Percentiles rank a stretch among this genome's conserved stretches.
These are phyloP conservation scores for Neonectria coccinea DNA, from an alignment of 2,329 filamentous ascomycete species.

Conservation along the genomic window DNA sequence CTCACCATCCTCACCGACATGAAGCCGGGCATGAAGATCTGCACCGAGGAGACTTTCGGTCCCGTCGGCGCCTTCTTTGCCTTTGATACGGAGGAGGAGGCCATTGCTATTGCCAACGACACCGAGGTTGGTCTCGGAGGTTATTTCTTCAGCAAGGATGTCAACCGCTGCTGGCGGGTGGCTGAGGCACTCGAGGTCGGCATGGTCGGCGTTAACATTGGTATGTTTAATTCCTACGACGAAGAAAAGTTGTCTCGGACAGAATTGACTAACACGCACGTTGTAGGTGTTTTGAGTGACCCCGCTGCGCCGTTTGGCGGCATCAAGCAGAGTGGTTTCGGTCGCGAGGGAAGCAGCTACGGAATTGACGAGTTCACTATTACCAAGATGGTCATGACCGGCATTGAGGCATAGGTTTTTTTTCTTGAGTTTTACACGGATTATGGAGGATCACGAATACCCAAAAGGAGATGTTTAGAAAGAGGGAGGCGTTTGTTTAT, in stretches of 20 bases:
- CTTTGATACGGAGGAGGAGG: slow-evolving; percentile 76
- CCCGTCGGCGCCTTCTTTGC: slow-evolving; percentile 77
- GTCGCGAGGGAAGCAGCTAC: slow-evolving; percentile 78
- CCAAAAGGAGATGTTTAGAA: slow-evolving; percentile 25
- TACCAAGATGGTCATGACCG: slow-evolving; percentile 68
- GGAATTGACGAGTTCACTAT: slow-evolving; percentile 78
- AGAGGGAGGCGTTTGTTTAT: slow-evolving; percentile 4
- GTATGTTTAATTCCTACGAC: slow-evolving; percentile 29
- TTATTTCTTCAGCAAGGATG: slow-evolving; percentile 72
- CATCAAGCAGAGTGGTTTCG: slow-evolving; percentile 82
- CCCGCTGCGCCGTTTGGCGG: slow-evolving; percentile 74
- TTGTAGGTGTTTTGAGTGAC: slow-evolving; percentile 60
- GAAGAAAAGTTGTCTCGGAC: background rate
- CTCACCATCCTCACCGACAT: slow-evolving; percentile 77
- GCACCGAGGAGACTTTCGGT: slow-evolving; percentile 78
- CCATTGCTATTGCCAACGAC: slow-evolving; percentile 73
- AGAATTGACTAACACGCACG: slow-evolving; percentile 31
- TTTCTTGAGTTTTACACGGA: slow-evolving; percentile 18
- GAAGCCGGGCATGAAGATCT: slow-evolving; percentile 74
- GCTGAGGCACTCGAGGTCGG: slow-evolving; percentile 62
- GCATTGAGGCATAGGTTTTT: slow-evolving; percentile 40
- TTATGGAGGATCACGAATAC: slow-evolving; percentile 37
- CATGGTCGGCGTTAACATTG: slow-evolving; percentile 51
- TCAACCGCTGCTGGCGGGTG: slow-evolving; percentile 55
- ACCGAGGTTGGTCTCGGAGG: slow-evolving; percentile 77